These are phyloP conservation scores for Themeda triandra DNA, from an alignment of 176 grass and related monocot species.

Conservation along the genomic window DNA sequence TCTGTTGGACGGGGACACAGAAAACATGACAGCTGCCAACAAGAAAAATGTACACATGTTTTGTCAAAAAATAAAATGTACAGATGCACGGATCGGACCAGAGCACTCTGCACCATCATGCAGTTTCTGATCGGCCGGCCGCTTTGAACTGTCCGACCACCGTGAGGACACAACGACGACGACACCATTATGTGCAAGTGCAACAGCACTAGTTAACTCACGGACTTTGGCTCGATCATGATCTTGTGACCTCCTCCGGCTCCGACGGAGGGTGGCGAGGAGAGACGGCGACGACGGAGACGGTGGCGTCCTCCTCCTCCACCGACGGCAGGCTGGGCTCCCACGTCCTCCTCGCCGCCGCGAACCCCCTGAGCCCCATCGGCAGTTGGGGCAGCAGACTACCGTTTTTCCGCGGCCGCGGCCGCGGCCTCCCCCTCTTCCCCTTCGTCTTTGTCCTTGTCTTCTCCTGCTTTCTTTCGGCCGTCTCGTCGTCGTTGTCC, in stretches of 20 bases:
- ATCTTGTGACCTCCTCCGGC: not conserved
- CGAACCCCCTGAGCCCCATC: too few relatives aligned
- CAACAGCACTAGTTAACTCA: not conserved
- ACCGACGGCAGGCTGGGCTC: slow-evolving; percentile 50
- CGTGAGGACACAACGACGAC: not conserved
- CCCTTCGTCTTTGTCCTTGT: not conserved
- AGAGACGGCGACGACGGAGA: not conserved
- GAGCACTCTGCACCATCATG: not conserved
- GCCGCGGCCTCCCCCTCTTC: not conserved
- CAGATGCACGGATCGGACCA: not conserved
- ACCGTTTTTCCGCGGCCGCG: not conserved
- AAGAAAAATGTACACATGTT: not conserved
- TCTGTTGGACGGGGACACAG: not conserved
- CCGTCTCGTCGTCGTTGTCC: not conserved
- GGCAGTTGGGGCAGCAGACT: not conserved
- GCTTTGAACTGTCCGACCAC: not conserved
- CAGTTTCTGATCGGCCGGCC: not conserved
- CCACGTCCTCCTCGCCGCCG: slow-evolving; percentile 26
- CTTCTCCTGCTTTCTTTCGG: not conserved
- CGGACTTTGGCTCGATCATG: not conserved
- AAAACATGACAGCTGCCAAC: not conserved
- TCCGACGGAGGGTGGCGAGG: not conserved
- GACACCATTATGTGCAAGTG: not conserved
- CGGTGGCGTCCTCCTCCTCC: slow-evolving; percentile 15
- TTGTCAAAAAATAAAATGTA: too few relatives aligned